These are phyloP conservation scores for Pythium dissotocum DNA, from an alignment of 352 stramenopile genomes.

Conservation along the genomic window DNA sequence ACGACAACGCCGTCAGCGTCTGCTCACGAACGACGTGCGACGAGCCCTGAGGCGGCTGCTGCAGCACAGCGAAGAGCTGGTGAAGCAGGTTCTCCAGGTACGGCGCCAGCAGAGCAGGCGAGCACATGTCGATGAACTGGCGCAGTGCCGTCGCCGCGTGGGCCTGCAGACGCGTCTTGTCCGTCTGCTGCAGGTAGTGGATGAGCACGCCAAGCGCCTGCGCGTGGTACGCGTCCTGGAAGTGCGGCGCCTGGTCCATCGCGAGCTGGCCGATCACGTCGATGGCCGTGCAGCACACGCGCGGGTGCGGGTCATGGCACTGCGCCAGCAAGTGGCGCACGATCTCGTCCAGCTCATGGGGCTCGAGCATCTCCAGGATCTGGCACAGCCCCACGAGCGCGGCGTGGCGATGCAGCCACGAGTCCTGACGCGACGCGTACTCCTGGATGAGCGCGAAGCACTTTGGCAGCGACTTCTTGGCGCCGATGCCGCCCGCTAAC, in stretches of 20 bases:
- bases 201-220: conserved; percentile 62
- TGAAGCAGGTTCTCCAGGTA: conserved; percentile 77
- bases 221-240: conserved; percentile 75
- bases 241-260: conserved; percentile 79
- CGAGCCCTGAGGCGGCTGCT: conserved; percentile 33
- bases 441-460: conserved; percentile 81
- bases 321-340: conserved; percentile 69
- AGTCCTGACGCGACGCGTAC: conserved; percentile 56
- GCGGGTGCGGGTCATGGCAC: conserved; percentile 65
- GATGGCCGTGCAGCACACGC: conserved; percentile 83
- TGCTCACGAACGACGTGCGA: conserved; percentile 77
- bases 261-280: conserved; percentile 80
- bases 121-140: conserved; percentile 86
- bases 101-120: conserved; percentile 54
- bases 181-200: conserved; percentile 64
- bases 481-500: conserved; percentile 60
- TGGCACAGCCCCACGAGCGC: conserved; percentile 80
- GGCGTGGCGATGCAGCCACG: conserved; percentile 77
- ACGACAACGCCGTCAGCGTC: conserved; percentile 79
- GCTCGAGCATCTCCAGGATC: conserved; percentile 74
- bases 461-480: conserved; percentile 70
- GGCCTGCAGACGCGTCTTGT: conserved; percentile 66
- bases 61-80: conserved; percentile 67
- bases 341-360: conserved; percentile 67
- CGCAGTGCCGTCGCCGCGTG: conserved; percentile 74